Percentiles rank a stretch among this genome's conserved stretches.
Evolutionary conservation across 1,284 basidiomycete genomes (phyloP).

Genomic region (Rhodotorula sp.): DNA sequence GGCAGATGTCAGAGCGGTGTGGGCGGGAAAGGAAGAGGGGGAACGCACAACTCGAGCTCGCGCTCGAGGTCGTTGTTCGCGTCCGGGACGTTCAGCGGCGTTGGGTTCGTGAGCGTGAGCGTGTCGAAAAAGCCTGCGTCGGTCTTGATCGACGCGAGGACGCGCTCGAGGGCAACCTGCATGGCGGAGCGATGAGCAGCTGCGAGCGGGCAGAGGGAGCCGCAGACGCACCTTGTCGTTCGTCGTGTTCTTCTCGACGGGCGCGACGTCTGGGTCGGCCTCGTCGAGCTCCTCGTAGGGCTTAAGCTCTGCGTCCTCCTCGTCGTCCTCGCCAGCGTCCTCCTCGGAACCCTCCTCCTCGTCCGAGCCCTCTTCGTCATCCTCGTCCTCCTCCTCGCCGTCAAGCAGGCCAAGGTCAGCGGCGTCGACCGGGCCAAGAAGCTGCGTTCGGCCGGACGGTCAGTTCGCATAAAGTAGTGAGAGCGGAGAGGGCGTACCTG

Average conservation of each 20-base stretch:
- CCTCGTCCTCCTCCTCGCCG: conserved; percentile 41
- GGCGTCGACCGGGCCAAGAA: conserved; percentile 39
- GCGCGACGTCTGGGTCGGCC: conserved; percentile 55
- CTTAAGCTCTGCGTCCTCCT: conserved; percentile 23
- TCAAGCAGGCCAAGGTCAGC: conserved; percentile 37
- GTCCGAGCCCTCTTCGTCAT: conserved; percentile 30
- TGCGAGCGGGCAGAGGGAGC: background rate
- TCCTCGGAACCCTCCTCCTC: conserved; percentile 15
- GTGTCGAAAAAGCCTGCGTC: conserved; percentile 80
- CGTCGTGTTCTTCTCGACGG: conserved; percentile 75
- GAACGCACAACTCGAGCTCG: conserved; percentile 84
- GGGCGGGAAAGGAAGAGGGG: background rate
- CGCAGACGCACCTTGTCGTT: conserved; percentile 70
- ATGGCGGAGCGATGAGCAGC: background rate
- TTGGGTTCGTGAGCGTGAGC: conserved; percentile 70
- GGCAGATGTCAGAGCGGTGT: conserved; percentile 1
- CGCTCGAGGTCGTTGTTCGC: conserved; percentile 82
- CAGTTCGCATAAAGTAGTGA: background rate
- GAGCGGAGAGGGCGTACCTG: conserved; percentile 6
- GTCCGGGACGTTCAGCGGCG: conserved; percentile 68
- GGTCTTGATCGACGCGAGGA: conserved; percentile 76
- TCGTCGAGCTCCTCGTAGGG: conserved; percentile 25
- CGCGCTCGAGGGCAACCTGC: conserved; percentile 76
- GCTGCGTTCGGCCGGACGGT: background rate
- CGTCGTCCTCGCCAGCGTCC: conserved; percentile 33